Percentiles rank a stretch among this genome's conserved stretches.
These are phyloP conservation scores for Leccinellum luteum DNA, from an alignment of 768 basidiomycete species.

Conservation along the genomic window DNA sequence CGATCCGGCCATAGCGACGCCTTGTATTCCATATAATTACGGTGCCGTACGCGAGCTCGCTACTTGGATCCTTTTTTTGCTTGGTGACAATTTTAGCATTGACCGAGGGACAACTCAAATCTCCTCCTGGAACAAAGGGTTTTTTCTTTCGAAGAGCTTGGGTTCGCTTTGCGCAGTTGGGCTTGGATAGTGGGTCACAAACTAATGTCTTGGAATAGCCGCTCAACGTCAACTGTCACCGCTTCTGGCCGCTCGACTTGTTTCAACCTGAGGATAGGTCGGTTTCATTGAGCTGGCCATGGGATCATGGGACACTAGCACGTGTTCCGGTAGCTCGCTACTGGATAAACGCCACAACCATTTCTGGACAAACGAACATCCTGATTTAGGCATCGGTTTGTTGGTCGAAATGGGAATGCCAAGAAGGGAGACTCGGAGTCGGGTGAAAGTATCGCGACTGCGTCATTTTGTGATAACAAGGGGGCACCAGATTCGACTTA, in stretches of 20 bases:
- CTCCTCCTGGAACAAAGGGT: neutral
- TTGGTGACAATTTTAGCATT: neutral
- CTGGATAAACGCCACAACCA: constrained; percentile 5
- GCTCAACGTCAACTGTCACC: no score
- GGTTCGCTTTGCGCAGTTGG: no score
- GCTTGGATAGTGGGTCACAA: no score
- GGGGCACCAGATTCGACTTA: constrained; percentile 27
- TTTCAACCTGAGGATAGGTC: no score
- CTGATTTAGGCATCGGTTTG: constrained; percentile 24
- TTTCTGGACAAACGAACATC: constrained; percentile 24
- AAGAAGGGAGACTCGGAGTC: constrained; percentile 1
- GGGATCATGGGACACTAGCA: constrained; percentile 13
- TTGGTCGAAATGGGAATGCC: constrained; percentile 24
- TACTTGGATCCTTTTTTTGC: constrained; percentile 2
- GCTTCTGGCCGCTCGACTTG: constrained; percentile 19
- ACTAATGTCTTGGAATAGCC: no score
- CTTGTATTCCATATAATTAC: constrained; percentile 22
- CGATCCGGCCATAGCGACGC: constrained; percentile 1
- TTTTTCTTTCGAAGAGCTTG: neutral
- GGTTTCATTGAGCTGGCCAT: constrained; percentile 11
- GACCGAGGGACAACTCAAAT: neutral
- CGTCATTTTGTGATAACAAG: constrained; percentile 20
- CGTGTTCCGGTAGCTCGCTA: constrained; percentile 7
- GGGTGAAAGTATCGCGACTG: constrained; percentile 4
- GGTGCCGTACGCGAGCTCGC: neutral